Conservation (phyloP, 768 basidiomycete genomes). For the Clitopilus hobsonii region DNA sequence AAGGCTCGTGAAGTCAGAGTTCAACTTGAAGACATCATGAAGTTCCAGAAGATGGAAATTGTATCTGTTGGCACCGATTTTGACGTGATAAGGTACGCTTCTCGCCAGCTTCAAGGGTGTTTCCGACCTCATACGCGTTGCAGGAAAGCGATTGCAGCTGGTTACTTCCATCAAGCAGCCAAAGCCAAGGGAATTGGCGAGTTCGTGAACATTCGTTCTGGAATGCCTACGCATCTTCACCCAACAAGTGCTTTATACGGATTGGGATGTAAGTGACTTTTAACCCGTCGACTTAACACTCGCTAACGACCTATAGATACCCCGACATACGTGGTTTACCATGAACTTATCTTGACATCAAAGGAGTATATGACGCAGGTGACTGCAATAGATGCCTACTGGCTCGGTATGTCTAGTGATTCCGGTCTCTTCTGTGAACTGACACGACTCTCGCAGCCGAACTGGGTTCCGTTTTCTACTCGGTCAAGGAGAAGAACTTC, state of each 20-base stretch:
- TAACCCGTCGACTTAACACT: not conserved
- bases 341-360: slow-evolving; percentile 92
- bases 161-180: slow-evolving; percentile 99
- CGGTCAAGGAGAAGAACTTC: slow-evolving; percentile 97
- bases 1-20: slow-evolving; percentile 94
- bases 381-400: slow-evolving; percentile 96
- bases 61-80: slow-evolving; percentile 93
- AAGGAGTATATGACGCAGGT: slow-evolving; percentile 99
- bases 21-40: slow-evolving; percentile 99
- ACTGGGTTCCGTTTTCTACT: slow-evolving; percentile 94
- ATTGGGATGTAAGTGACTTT: slow-evolving; percentile 71
- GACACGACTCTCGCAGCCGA: slow-evolving; percentile 53
- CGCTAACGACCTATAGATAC: slow-evolving; percentile 53
- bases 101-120: not conserved
- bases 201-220: slow-evolving; percentile 95
- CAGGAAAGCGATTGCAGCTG: slow-evolving; percentile 95
- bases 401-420: slow-evolving; percentile 66
- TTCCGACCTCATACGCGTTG: not conserved
- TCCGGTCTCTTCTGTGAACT: not conserved
- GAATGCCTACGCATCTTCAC: slow-evolving; percentile 91
- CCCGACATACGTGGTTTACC: slow-evolving; percentile 95
- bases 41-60: slow-evolving; percentile 94
- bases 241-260: slow-evolving; percentile 97
- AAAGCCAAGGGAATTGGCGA: slow-evolving; percentile 98
- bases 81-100: slow-evolving; percentile 68